Base-by-base conservation (phyloP, 768 basidiomycete genomes). In the Rhizopogon sp. region DNA sequence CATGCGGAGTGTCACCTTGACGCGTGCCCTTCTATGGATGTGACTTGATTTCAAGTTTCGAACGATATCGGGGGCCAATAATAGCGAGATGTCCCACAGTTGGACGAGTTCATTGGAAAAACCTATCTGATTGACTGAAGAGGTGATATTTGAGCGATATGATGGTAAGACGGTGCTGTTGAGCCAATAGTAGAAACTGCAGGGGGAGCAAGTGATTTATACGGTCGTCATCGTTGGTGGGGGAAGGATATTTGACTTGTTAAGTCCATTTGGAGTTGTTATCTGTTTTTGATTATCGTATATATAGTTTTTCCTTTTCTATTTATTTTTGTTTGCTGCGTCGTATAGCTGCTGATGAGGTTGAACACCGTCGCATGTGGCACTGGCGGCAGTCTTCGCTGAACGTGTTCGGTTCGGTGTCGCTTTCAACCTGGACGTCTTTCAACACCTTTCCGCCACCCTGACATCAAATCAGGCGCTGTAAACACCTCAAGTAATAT, bases 351-450 rank as follows among this genome's bases (percentile, higher is more conserved):
- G 47, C 22, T 37, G 47, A 49, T 37, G 46, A 49, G 20, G 47
- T 49, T 16, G 47, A 49, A 37, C 35, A 37, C 22, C 35, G 47
- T 49, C 47, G 47, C 47, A 49, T 49, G 47, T 49, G 35, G 47
- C 47, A 49, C 35, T 37, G 35, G 35, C 35, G 8, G 46, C 20
- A 49, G 47, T 49, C 47, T 47, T 47, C 46, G 13, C 1, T 49
- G 47, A 49, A 37, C 47, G 47, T 37, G 47, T 49, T 49, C 56
- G 55, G 54, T 57, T 61, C 59, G 59, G 60, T 56, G 52, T 58
- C 52, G 47, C 64, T 57, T 51, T 44, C 58, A 56, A 46, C 52
- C 58, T 58, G 53, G 51, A 54, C 54, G 53, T 45, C 53, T 39
- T 53, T 54, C 52, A 47, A 54, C 54, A 51, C 47, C 52, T 39